phyloP scores from a whole-genome alignment of 805 yeast species.

The Lipomyces orientalis region DNA sequence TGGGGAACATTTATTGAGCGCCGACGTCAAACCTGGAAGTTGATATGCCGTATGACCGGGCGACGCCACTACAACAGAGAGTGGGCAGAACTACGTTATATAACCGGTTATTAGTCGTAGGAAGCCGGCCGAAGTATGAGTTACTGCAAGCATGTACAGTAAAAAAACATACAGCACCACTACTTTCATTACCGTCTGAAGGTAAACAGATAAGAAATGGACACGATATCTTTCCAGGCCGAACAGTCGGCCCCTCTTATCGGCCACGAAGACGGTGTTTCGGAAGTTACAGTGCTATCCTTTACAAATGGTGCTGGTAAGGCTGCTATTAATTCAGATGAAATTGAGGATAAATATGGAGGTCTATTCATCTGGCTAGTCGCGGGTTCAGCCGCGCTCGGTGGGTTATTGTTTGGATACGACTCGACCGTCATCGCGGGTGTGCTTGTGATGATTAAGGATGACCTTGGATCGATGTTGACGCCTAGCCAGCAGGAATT shows the following conservation, averaged over 20 bases:
- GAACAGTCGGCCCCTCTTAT: not conserved
- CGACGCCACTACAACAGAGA: too few relatives aligned
- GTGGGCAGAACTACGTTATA: too few relatives aligned
- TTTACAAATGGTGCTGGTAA: not conserved
- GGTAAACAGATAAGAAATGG: not conserved
- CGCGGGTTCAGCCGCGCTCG: constrained; percentile 61
- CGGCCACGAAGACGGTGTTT: not conserved
- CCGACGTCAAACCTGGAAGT: too few relatives aligned
- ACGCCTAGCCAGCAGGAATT: constrained; percentile 58
- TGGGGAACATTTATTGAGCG: too few relatives aligned
- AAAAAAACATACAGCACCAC: too few relatives aligned
- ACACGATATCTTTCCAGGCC: not conserved
- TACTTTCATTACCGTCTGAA: not conserved
- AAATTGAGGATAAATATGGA: constrained; percentile 5
- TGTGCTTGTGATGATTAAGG: constrained; percentile 82
- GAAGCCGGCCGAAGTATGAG: too few relatives aligned
- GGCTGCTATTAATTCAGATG: not conserved
- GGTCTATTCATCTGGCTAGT: constrained; percentile 44
- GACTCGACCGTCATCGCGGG: constrained; percentile 96
- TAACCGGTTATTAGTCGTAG: too few relatives aligned
- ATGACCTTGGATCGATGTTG: constrained; percentile 64
- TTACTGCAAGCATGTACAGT: too few relatives aligned
- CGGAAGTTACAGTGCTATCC: not conserved
- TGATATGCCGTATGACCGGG: too few relatives aligned
- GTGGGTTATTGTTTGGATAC: constrained; percentile 95